Conservation (phyloP, 495 filamentous ascomycete genomes). For the Endocarpon pusillum region DNA sequence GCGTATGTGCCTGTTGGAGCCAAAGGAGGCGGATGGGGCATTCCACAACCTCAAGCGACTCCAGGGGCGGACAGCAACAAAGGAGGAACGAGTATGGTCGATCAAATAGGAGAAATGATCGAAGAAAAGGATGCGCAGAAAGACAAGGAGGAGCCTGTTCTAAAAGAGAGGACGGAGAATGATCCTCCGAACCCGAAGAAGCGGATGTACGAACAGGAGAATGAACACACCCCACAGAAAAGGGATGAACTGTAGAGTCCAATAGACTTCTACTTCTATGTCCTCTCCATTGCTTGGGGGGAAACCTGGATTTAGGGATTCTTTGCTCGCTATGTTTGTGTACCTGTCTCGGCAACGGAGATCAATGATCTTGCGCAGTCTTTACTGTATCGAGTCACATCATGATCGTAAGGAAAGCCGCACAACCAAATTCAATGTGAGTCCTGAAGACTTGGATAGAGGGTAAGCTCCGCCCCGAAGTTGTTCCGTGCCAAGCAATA, state of each 20-base stretch:
- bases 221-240: constrained; percentile 18
- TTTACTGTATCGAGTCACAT: too few relatives aligned
- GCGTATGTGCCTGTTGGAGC: background rate
- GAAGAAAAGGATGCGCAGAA: constrained; percentile 27
- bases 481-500: too few relatives aligned
- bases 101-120: constrained; percentile 37
- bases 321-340: too few relatives aligned
- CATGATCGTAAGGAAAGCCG: too few relatives aligned
- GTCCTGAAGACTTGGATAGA: too few relatives aligned
- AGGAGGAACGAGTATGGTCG: constrained; percentile 28
- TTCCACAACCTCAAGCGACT: constrained; percentile 3
- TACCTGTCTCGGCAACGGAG: too few relatives aligned
- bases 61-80: constrained; percentile 9
- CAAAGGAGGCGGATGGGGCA: constrained; percentile 1
- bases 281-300: too few relatives aligned
- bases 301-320: too few relatives aligned
- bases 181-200: constrained; percentile 58
- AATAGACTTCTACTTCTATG: too few relatives aligned
- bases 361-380: too few relatives aligned
- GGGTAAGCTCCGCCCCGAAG: too few relatives aligned
- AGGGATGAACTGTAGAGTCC: constrained; percentile 37
- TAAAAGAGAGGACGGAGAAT: constrained; percentile 23
- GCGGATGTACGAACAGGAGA: constrained; percentile 61
- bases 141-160: constrained; percentile 10
- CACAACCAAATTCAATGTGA: too few relatives aligned